These are phyloP conservation scores for Debaryomyces coudertii DNA, from an alignment of 1,139 yeast genomes.

Conservation along the genomic window DNA sequence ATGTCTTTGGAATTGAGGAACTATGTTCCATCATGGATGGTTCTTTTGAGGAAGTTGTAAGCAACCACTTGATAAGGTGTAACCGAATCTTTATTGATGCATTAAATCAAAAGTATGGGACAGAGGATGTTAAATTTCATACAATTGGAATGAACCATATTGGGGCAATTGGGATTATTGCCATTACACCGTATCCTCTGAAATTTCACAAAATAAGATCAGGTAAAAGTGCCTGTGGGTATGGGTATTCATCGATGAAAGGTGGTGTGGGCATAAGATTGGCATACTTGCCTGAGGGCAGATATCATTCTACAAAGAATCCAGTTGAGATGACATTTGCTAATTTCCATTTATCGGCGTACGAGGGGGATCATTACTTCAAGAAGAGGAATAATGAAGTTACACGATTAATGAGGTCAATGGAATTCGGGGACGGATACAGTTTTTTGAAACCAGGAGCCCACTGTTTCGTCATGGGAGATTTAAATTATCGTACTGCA, in stretches of 20 bases:
- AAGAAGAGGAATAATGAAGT: conserved; percentile 57
- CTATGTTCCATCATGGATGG: conserved; percentile 68
- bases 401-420: conserved; percentile 49
- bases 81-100: conserved; percentile 44
- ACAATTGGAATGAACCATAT: conserved; percentile 49
- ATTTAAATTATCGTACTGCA: conserved; percentile 72
- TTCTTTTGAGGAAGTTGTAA: conserved; percentile 45
- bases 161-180: conserved; percentile 70
- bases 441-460: conserved; percentile 56
- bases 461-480: conserved; percentile 80
- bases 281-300: conserved; percentile 29
- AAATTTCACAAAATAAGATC: conserved; percentile 30
- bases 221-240: conserved; percentile 56
- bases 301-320: conserved; percentile 13
- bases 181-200: conserved; percentile 51
- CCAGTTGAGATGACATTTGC: conserved; percentile 60
- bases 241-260: conserved; percentile 63
- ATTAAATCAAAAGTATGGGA: conserved; percentile 37
- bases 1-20: conserved; percentile 78
- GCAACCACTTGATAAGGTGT: conserved; percentile 43
- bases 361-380: conserved; percentile 61
- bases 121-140: conserved; percentile 37
- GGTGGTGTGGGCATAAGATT: conserved; percentile 73
- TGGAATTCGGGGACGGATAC: conserved; percentile 64
- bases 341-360: conserved; percentile 73